A percentile compares a stretch with the other conserved stretches of the same genome.
Evolutionary conservation across 2,329 filamentous ascomycete species (phyloP).

Genomic region (Ilyonectria destructans): DNA sequence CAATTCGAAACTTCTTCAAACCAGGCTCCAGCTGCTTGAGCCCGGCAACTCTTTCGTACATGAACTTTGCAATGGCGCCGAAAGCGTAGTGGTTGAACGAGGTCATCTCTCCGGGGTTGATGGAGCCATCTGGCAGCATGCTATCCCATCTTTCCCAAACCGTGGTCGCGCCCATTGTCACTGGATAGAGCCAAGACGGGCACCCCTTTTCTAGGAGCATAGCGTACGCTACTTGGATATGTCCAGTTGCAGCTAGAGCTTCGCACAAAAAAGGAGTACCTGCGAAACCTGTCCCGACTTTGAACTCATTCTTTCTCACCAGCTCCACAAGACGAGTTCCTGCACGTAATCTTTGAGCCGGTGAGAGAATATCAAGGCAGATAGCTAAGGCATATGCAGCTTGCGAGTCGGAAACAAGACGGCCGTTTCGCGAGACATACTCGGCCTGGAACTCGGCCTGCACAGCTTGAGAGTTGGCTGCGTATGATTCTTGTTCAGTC

Average conservation of each 20-base stretch:
- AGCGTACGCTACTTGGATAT: constrained; percentile 50
- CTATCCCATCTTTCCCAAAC: too few species aligned
- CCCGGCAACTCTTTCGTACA: constrained; percentile 50
- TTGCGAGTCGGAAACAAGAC: constrained; percentile 43
- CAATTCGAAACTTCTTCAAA: constrained; percentile 43
- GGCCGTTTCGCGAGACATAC: constrained; percentile 44
- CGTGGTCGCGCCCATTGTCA: too few species aligned
- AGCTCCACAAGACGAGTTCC: constrained; percentile 35
- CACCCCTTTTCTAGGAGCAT: constrained; percentile 56
- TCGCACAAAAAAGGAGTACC: constrained; percentile 57
- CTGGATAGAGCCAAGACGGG: too few species aligned
- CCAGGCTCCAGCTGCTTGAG: constrained; percentile 42
- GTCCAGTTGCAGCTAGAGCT: constrained; percentile 37
- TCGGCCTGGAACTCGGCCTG: constrained; percentile 38
- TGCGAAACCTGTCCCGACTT: constrained; percentile 51
- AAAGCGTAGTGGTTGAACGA: too few species aligned
- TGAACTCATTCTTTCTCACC: constrained; percentile 39
- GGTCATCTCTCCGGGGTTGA: too few species aligned
- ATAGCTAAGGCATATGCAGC: constrained; percentile 45
- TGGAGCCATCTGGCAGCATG: too few species aligned
- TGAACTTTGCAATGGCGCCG: constrained; percentile 57
- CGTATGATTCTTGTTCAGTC: constrained; percentile 40
- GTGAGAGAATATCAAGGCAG: constrained; percentile 39
- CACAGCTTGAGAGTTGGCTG: constrained; percentile 27
- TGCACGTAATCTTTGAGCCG: constrained; percentile 24